phyloP scores from a whole-genome alignment of 2,329 filamentous ascomycete species.

The Penicillium brevicompactum region DNA sequence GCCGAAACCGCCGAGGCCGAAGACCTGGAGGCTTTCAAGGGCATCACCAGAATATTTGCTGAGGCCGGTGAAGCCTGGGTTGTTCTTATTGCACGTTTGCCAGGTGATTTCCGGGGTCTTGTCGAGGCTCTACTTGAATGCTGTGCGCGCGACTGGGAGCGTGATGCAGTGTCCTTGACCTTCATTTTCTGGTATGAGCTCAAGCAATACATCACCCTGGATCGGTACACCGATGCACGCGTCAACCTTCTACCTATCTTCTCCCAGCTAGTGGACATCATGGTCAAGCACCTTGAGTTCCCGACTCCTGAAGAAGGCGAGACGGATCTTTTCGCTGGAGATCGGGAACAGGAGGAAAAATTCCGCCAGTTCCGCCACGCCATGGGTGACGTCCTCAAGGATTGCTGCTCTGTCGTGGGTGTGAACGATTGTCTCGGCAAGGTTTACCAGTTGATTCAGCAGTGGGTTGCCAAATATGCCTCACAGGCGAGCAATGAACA shows the following conservation, averaged over 20 bases:
- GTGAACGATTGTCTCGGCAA: constrained; percentile 89
- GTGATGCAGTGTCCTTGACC: constrained; percentile 88
- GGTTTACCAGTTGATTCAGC: constrained; percentile 79
- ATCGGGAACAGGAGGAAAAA: constrained; percentile 93
- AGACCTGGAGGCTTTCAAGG: constrained; percentile 83
- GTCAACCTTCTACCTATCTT: constrained; percentile 78
- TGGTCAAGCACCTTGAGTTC: constrained; percentile 88
- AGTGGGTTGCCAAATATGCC: constrained; percentile 84
- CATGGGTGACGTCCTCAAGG: constrained; percentile 97
- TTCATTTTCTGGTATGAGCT: constrained; percentile 99
- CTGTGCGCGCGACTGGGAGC: constrained; percentile 80
- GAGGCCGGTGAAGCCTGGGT: constrained; percentile 96
- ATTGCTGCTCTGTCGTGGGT: constrained; percentile 94
- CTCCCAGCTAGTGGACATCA: constrained; percentile 86
- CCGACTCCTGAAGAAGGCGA: constrained; percentile 76
- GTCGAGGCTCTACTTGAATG: constrained; percentile 94
- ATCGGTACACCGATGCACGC: constrained; percentile 82
- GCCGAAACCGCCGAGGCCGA: constrained; percentile 73
- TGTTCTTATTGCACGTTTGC: constrained; percentile 82
- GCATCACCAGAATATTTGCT: constrained; percentile 84
- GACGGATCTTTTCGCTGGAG: constrained; percentile 88
- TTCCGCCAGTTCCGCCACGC: constrained; percentile 95
- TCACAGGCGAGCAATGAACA: constrained; percentile 70
- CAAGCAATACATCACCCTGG: constrained; percentile 91
- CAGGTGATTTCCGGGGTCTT: constrained; percentile 75